phyloP scores from a whole-genome alignment of 2,329 filamentous ascomycete species.

The Cladosporium austrohemisphaericum region DNA sequence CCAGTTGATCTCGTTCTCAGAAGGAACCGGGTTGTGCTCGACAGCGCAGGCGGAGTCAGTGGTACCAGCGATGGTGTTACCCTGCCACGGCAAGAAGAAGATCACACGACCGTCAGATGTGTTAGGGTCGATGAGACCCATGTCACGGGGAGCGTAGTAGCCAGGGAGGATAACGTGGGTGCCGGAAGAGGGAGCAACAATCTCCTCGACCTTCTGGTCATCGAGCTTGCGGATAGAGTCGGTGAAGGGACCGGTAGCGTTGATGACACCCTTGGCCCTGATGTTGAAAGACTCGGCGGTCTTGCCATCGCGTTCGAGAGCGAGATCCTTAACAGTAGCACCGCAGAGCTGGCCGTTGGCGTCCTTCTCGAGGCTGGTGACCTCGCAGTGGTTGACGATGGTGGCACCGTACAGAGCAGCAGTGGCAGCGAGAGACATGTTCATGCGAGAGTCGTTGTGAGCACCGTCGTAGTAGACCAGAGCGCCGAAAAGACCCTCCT shows the following conservation, averaged over 20 bases:
- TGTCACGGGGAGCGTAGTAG: conserved; percentile 79
- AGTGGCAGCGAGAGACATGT: conserved; percentile 82
- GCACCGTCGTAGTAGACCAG: conserved; percentile 89
- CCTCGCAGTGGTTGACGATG: conserved; percentile 78
- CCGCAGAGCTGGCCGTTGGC: conserved; percentile 68
- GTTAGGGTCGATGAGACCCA: conserved; percentile 82
- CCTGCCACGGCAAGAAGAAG: conserved; percentile 92
- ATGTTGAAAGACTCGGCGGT: conserved; percentile 63
- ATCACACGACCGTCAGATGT: conserved; percentile 87
- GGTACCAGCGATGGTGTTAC: conserved; percentile 85
- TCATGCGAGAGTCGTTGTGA: conserved; percentile 91
- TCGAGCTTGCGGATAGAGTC: conserved; percentile 85
- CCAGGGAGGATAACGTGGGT: conserved; percentile 84
- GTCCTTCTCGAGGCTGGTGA: conserved; percentile 73
- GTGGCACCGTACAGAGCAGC: conserved; percentile 82
- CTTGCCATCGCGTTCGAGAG: conserved; percentile 63
- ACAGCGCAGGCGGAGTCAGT: conserved; percentile 76
- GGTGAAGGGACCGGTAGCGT: conserved; percentile 84
- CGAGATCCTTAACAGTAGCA: conserved; percentile 67
- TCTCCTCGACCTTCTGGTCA: conserved; percentile 66
- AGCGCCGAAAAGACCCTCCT: conserved; percentile 71
- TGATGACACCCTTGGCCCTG: conserved; percentile 76
- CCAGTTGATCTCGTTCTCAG: conserved; percentile 83
- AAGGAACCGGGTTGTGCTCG: conserved; percentile 68
- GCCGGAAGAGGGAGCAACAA: conserved; percentile 80